Evolutionary conservation across 2,329 filamentous ascomycete species (phyloP).

Genomic region (Penicillium sclerotiorum): DNA sequence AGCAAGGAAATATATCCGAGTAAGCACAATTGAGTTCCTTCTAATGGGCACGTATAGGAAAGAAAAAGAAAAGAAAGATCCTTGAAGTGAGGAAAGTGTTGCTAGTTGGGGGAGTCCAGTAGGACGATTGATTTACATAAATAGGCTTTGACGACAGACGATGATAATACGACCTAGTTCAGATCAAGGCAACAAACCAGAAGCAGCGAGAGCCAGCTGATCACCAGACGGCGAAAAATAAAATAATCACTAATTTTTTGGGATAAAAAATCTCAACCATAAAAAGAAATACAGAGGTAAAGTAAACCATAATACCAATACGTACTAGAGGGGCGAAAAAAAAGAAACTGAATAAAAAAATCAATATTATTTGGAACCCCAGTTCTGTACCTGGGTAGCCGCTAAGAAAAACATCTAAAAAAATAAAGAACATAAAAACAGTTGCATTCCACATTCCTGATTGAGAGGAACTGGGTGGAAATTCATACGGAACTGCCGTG

Average conservation of each 20-base stretch:
- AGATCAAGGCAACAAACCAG: conserved; percentile 16
- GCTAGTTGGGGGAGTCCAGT: neutral
- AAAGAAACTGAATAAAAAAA: conserved; percentile 7
- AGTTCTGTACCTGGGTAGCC: too few species aligned
- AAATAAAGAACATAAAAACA: conserved; percentile 3
- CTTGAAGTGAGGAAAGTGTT: conserved; percentile 3
- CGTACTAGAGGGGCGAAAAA: neutral
- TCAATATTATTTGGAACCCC: too few species aligned
- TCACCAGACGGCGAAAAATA: conserved; percentile 20
- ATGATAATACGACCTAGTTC: conserved; percentile 15
- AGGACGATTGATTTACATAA: conserved; percentile 16
- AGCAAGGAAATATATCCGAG: neutral
- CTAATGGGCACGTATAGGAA: conserved; percentile 5
- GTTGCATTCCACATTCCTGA: conserved; percentile 26
- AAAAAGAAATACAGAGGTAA: conserved; percentile 7
- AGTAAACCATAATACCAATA: neutral
- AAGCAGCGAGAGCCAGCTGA: conserved; percentile 12
- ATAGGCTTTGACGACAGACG: conserved; percentile 14
- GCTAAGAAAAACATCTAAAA: too few species aligned
- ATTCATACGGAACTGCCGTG: conserved; percentile 22
- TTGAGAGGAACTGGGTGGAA: conserved; percentile 1
- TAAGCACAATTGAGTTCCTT: neutral
- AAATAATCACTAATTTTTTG: too few species aligned
- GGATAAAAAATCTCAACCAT: neutral
- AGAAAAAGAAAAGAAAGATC: conserved; percentile 10